Conservation (phyloP, 164 flowering plant species). For the Amborella trichopoda region DNA sequence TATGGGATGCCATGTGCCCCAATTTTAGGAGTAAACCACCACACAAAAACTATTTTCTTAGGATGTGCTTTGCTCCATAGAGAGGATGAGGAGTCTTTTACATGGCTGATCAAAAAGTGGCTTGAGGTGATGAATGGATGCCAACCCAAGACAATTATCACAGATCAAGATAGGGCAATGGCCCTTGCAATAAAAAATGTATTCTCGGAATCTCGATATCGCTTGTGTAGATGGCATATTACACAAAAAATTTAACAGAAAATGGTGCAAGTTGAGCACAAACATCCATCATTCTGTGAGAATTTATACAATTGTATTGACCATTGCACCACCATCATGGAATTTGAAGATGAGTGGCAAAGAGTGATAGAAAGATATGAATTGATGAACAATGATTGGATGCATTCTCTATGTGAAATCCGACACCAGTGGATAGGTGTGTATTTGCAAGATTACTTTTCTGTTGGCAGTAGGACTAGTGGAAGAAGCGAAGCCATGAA, state of each 20-base stretch:
- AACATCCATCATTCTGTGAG: slow-evolving; percentile 40
- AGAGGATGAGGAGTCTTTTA: slow-evolving; percentile 56
- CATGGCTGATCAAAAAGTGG: slow-evolving; percentile 65
- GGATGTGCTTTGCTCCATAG: slow-evolving; percentile 68
- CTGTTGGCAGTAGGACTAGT: no score
- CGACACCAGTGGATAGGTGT: slow-evolving; percentile 68
- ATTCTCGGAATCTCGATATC: slow-evolving; percentile 51
- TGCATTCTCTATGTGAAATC: slow-evolving; percentile 43
- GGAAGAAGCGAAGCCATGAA: no score
- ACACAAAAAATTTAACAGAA: slow-evolving; percentile 55
- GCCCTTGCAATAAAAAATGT: slow-evolving; percentile 49
- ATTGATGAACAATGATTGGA: slow-evolving; percentile 51
- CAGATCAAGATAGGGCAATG: slow-evolving; percentile 62
- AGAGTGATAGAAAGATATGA: slow-evolving; percentile 46
- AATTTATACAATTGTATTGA: slow-evolving; percentile 59
- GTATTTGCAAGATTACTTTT: slow-evolving; percentile 54
- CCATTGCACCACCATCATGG: slow-evolving; percentile 49
- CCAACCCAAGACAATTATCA: slow-evolving; percentile 47
- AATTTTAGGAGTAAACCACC: slow-evolving; percentile 67
- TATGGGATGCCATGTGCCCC: slow-evolving; percentile 66
- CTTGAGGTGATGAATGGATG: slow-evolving; percentile 58
- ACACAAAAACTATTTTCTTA: slow-evolving; percentile 57
- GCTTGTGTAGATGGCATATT: slow-evolving; percentile 67
- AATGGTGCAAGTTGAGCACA: slow-evolving; percentile 37
- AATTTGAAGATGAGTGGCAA: slow-evolving; percentile 58